Conservation (phyloP, 305 asterid species). For the Salvia sclarea region DNA sequence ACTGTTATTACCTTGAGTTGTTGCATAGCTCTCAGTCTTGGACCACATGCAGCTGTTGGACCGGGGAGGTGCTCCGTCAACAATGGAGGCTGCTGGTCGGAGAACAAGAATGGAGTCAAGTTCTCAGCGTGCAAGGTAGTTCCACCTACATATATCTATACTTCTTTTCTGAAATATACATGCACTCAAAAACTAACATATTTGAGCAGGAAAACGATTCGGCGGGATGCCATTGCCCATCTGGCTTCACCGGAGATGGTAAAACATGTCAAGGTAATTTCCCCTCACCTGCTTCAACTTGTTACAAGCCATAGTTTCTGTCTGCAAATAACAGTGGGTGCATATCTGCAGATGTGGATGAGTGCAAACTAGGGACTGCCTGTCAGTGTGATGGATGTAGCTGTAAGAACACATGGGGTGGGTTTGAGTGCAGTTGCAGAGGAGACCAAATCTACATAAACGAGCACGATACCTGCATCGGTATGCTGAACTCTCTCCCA, state of each 20-base stretch:
- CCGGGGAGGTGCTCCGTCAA: constrained; percentile 81
- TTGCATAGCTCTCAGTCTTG: background rate
- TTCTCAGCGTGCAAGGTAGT: constrained; percentile 78
- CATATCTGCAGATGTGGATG: constrained; percentile 60
- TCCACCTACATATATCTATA: no score
- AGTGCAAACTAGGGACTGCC: constrained; percentile 66
- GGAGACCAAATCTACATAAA: no score
- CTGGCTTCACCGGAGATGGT: constrained; percentile 83
- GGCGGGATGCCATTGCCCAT: constrained; percentile 78
- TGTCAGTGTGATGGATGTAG: constrained; percentile 83
- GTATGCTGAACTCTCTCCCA: background rate
- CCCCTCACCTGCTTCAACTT: background rate
- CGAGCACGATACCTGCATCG: no score
- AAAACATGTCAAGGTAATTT: constrained; percentile 70
- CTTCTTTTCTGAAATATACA: no score
- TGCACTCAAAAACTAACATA: constrained; percentile 11
- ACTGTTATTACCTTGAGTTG: background rate
- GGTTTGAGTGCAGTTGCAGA: constrained; percentile 65
- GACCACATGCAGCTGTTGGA: constrained; percentile 62
- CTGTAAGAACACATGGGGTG: constrained; percentile 86
- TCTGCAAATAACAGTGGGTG: background rate
- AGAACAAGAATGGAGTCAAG: constrained; percentile 47
- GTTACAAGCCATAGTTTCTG: background rate
- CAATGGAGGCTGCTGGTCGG: constrained; percentile 91
- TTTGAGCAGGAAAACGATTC: constrained; percentile 56